phyloP scores from a whole-genome alignment of 495 filamentous ascomycete genomes.

The Lichenothelia convexa region DNA sequence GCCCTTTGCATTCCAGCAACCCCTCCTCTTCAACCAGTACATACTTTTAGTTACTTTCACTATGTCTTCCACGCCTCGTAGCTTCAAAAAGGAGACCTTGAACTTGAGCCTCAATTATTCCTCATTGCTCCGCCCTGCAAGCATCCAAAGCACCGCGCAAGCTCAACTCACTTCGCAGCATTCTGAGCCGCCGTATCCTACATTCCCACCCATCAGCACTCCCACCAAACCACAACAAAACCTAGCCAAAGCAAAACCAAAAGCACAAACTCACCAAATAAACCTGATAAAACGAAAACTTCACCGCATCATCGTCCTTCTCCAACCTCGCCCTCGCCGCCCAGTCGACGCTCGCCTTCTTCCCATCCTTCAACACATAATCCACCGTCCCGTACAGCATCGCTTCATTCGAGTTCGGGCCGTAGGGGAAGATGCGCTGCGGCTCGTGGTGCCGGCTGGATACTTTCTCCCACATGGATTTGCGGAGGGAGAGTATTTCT shows the following conservation, averaged over 20 bases:
- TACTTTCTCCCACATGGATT: constrained; percentile 39
- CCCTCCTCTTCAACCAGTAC: too few relatives aligned
- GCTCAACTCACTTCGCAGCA: constrained; percentile 3
- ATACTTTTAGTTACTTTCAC: too few relatives aligned
- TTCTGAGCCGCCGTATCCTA: constrained; percentile 10
- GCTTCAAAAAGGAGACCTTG: too few relatives aligned
- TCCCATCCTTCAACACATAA: constrained; percentile 34
- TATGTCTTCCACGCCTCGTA: too few relatives aligned
- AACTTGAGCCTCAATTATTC: too few relatives aligned
- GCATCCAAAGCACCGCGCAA: too few relatives aligned
- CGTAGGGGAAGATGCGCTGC: constrained; percentile 33
- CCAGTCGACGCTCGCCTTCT: constrained; percentile 32
- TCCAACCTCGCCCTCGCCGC: constrained; percentile 35
- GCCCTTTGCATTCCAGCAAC: too few relatives aligned
- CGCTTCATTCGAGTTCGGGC: constrained; percentile 28
- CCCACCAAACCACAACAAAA: neutral
- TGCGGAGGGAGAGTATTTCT: constrained; percentile 37
- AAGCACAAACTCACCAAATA: constrained; percentile 33
- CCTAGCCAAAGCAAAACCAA: neutral
- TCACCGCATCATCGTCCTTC: constrained; percentile 26
- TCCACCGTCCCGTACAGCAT: constrained; percentile 43
- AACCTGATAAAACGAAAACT: constrained; percentile 48
- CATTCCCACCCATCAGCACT: neutral
- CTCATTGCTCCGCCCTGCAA: too few relatives aligned
- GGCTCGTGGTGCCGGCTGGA: constrained; percentile 31